Evolutionary conservation across 139 green algal genomes (phyloP), one percentile per base, ranked within the genome.

Genomic region (Diplosphaera chodatii): DNA sequence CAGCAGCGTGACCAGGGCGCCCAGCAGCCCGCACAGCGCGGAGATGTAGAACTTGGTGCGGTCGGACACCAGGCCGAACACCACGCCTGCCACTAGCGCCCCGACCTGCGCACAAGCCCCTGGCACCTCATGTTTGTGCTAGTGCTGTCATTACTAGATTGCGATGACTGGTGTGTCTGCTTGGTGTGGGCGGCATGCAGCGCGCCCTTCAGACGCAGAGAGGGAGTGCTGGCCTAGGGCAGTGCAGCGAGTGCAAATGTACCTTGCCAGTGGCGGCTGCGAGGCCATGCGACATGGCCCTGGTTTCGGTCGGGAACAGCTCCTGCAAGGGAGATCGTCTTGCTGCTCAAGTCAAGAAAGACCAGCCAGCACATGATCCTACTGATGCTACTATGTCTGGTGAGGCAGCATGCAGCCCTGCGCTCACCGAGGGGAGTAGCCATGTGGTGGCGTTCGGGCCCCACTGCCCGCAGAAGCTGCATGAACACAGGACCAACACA

Each of bases 401-500:
- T 8, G 37, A 13, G 37, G 37, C 37, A 48, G 37, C 13, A 13
- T 48, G n/a, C 37, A 48, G 37, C 10, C 8, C 16, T 10, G 16
- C 16, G 3, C 48, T 25, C 48, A 59, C 48, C 48, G 48, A 59
- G 59, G 83, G 67, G 22, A 85, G 34, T 15, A 84, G 76, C 34
- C 65, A 84, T 8, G 76, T 83, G 23, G 76, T 83, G 40, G 66
- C 65, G 64, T 84, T 84, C 32, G 78, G 78, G 1, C 78, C 78
- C 1, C 87, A 87, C 80, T 91, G 87, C 74, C 85, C 85, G 66
- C 78, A 92, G 79, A 90, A 92, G 16, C 67, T 83, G 16, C 15
- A 32, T 6, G 8, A 34, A 1, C 27, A 30, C 28, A 32, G 21
- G 27, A 18, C n/a, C n/a, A n/a, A n/a, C n/a, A n/a, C n/a, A n/a